Evolutionary conservation across 768 basidiomycete genomes (phyloP).

Genomic region (Gloeostereum incarnatum): DNA sequence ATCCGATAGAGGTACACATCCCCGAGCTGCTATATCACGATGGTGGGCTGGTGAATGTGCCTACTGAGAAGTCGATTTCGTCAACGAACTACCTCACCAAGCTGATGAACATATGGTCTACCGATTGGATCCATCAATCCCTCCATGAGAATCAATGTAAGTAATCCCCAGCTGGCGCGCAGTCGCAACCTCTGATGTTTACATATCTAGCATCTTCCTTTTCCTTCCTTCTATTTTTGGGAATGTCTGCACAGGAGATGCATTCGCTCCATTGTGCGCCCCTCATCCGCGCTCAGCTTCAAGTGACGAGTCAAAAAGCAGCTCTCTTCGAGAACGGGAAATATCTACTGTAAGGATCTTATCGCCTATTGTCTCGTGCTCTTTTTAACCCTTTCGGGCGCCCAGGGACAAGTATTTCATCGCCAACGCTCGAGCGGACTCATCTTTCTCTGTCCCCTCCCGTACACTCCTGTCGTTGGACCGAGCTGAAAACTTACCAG

Average conservation of each 20-base stretch:
- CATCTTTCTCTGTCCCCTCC: no score
- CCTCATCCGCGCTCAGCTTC: constrained; percentile 46
- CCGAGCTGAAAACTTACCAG: constrained; percentile 34
- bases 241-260: constrained; percentile 53
- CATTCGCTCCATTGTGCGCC: constrained; percentile 53
- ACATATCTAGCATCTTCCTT: constrained; percentile 46
- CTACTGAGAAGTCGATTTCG: constrained; percentile 39
- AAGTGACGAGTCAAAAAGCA: no score
- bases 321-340: no score
- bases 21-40: constrained; percentile 74
- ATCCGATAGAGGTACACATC: constrained; percentile 72
- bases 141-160: constrained; percentile 40
- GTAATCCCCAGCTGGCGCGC: neutral
- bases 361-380: no score
- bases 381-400: no score
- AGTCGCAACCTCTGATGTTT: constrained; percentile 3
- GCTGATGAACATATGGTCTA: constrained; percentile 86
- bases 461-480: constrained; percentile 19
- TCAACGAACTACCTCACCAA: constrained; percentile 47
- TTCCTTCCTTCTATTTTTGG: constrained; percentile 69
- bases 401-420: no score
- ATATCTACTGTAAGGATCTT: no score
- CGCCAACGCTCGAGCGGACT: no score
- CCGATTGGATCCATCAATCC: constrained; percentile 71
- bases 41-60: constrained; percentile 62